Percentiles rank a stretch among this genome's conserved stretches.
Conservation (phyloP, 768 basidiomycete genomes). For the Artomyces pyxidatus region DNA sequence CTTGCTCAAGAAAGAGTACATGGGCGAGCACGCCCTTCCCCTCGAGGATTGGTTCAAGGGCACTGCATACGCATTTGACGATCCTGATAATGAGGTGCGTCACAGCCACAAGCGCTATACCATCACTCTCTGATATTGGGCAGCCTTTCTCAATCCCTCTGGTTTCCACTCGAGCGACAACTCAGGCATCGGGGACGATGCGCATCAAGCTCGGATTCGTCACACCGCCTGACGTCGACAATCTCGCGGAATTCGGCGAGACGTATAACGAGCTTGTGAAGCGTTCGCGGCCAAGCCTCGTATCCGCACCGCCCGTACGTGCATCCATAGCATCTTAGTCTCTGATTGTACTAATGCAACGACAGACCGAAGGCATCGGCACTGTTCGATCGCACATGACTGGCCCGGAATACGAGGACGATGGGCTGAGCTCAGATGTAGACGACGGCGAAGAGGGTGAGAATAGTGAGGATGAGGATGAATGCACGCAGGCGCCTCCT, state of each 20-base stretch:
- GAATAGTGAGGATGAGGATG: constrained; percentile 28
- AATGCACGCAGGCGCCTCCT: constrained; percentile 24
- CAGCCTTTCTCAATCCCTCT: constrained; percentile 41
- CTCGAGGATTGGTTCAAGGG: constrained; percentile 78
- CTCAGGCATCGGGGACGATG: constrained; percentile 43
- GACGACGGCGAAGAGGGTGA: constrained; percentile 32
- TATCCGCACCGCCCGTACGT: constrained; percentile 67
- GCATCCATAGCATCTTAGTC: not conserved
- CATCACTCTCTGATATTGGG: not conserved
- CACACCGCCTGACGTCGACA: constrained; percentile 31
- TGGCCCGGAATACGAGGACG: constrained; percentile 60
- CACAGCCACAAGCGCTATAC: constrained; percentile 16
- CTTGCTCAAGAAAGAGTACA: constrained; percentile 81
- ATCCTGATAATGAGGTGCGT: constrained; percentile 61
- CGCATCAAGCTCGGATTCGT: constrained; percentile 58
- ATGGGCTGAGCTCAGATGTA: constrained; percentile 60
- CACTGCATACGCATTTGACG: constrained; percentile 45
- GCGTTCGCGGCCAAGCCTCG: constrained; percentile 55
- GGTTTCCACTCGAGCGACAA: constrained; percentile 39
- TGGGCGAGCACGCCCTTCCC: constrained; percentile 77
- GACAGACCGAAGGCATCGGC: constrained; percentile 78
- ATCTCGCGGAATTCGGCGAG: constrained; percentile 45
- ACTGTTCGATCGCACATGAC: constrained; percentile 60
- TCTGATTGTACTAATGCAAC: not conserved
- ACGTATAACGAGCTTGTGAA: constrained; percentile 58